Evolutionary conservation across 495 filamentous ascomycete species (phyloP), one percentile per base, ranked within the genome.

Genomic region (Penicillium paradoxum): DNA sequence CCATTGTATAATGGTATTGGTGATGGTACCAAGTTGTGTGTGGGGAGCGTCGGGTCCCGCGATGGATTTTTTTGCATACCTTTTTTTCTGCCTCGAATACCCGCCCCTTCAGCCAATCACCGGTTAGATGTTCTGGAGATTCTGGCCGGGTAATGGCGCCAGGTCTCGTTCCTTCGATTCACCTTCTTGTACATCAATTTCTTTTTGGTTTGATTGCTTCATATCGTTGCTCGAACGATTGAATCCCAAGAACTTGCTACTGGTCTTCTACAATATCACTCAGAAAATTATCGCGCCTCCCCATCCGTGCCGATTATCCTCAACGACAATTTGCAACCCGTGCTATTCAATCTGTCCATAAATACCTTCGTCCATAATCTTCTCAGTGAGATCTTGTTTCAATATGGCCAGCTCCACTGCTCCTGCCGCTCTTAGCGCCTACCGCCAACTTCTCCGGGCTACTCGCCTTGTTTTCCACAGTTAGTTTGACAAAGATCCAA

Each of bases 391-490:
- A 32, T 41, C 47, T 19, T 7, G 9, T 9, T 10, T 32, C 45
- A 46, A 40, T 1, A 62, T 70, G 66, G 47, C 66, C 19, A 42
- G 61, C 21, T 57, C 64, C 22, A 50, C 58, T 49, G 30, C 58
- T 2, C 36, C 66, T 21, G 86, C 89, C 72, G 87, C 91, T 4
- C 65, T 91, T 2, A 77, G 78, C 61, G 89, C 90, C 15, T 98
- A 97, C 70, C 79, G 92, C 56, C 76, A 87, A 53, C 70, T 98
- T 27, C 78, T 96, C 52, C 93, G 95, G 44, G 85, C 90, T 22
- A 83, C 89, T 27, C 77, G 84, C 25, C 74, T 92, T 52, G 91
- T 91, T 38, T 97, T 97, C 71, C 73, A 83, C 75, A 86, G 91
- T 95, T 69, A 29, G 66, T 62, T 29, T 29, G 14, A 17, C 34